Conservation (phyloP, 441 rosid species). For the Corymbia calophylla region DNA sequence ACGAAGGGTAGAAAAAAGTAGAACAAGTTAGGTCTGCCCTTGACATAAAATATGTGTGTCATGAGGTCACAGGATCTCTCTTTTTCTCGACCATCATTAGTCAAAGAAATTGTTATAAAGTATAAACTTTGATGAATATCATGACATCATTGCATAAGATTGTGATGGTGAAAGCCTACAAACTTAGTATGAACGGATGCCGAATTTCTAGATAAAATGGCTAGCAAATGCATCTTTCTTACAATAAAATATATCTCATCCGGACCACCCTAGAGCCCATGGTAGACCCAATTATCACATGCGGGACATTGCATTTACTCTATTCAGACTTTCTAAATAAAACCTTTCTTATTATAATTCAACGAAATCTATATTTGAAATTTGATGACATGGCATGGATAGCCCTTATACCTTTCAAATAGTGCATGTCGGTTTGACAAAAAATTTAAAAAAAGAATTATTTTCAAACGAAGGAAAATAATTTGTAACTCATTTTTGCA, state of each 20-base stretch:
- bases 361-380: neutral
- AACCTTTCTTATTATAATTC: too few relatives aligned
- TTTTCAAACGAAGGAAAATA: too few relatives aligned
- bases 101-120: neutral
- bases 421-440: neutral
- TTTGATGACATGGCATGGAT: neutral
- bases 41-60: neutral
- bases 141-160: neutral
- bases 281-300: too few relatives aligned
- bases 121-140: too few relatives aligned
- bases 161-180: neutral
- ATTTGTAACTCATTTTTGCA: neutral
- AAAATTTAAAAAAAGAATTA: too few relatives aligned
- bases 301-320: fast-evolving
- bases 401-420: neutral
- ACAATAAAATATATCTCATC: neutral
- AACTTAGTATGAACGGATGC: neutral
- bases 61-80: neutral
- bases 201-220: neutral
- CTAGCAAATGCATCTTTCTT: neutral
- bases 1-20: fast-evolving
- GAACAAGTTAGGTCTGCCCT: neutral
- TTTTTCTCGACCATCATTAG: neutral
- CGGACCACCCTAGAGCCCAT: neutral
- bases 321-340: too few relatives aligned